Conservation (phyloP, 148 eudicot species). For the Arctostaphylos glauca region DNA sequence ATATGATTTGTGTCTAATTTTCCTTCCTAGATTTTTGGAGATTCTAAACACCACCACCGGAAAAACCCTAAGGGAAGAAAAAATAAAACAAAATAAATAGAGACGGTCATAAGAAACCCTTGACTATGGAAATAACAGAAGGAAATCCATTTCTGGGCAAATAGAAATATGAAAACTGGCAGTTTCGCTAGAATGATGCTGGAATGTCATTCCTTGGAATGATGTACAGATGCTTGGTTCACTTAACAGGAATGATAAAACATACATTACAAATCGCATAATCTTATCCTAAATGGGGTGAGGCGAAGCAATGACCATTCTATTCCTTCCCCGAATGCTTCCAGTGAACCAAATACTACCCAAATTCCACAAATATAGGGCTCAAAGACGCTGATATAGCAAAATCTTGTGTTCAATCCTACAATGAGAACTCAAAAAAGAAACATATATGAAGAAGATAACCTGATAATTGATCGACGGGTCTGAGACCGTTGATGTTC, state of each 20-base stretch:
- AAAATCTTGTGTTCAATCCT: neutral
- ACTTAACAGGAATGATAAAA: too few species aligned
- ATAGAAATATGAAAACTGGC: neutral
- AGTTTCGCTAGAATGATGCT: too few species aligned
- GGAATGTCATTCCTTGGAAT: too few species aligned
- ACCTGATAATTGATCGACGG: slow-evolving; percentile 12
- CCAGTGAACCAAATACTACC: neutral
- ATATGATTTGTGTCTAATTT: neutral
- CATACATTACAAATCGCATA: neutral
- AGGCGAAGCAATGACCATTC: neutral
- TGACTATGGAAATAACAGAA: too few species aligned
- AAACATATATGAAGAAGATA: neutral
- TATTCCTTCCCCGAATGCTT: neutral
- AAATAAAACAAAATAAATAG: neutral
- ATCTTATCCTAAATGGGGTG: neutral
- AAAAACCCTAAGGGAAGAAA: neutral
- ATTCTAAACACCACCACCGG: neutral
- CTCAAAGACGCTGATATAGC: neutral
- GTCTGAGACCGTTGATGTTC: neutral
- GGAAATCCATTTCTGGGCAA: too few species aligned
- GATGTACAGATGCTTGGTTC: too few species aligned
- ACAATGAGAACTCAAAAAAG: too few species aligned
- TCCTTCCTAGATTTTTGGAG: neutral
- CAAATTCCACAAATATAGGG: neutral
- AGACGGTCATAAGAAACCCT: neutral